Base-by-base conservation (phyloP, 2,329 filamentous ascomycete species). In the Atkinsonella hypoxylon region DNA sequence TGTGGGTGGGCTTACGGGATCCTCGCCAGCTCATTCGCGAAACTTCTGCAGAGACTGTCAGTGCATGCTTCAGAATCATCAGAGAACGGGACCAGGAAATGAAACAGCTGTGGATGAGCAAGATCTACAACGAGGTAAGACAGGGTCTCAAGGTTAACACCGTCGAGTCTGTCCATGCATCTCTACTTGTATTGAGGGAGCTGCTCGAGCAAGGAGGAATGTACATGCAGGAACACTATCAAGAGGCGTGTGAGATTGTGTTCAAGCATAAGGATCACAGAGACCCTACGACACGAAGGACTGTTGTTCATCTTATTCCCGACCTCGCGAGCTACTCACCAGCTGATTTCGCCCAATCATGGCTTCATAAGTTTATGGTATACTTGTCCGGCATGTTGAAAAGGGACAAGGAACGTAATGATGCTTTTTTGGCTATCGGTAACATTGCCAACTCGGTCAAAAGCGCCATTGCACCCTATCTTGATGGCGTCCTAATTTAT, bases 221-320 rank as follows among this genome's bases (percentile, higher is more conserved):
- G 91, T 98, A 95, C 67, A 97, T 98, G 93, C 89, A 95, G 61
- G 87, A 90, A 39, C 82, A 90, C 63, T 98, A 97, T 67, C 81
- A 85, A 52, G 88, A 95, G 59, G 85, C 89, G 11, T 97, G 91
- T 64, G 93, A 98, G 55, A 90, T 93, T 55, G 87, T 96, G 36
- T 83, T 91, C 57, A 85, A 87, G 54, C 87, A 95, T 66, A 95
- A 95, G 66, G 93, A 98, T 59, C 89, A 97, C 59, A 82, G 88
- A 49, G 94, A 98, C 59, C 73, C 82, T 4, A 85, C 89, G 36
- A 93, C 97, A 58, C 80, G 91, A 50, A 86, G 87, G 60, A 94
- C 95, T 7, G 86, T 97, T 32, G 88, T 97, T 38, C 78, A 87
- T 49, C 82, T 96, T 51, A 95, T 98, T 49, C 93, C 93, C 0